Evolutionary conservation across 495 filamentous ascomycete genomes (phyloP).

Genomic region (Penicillium antarcticum): DNA sequence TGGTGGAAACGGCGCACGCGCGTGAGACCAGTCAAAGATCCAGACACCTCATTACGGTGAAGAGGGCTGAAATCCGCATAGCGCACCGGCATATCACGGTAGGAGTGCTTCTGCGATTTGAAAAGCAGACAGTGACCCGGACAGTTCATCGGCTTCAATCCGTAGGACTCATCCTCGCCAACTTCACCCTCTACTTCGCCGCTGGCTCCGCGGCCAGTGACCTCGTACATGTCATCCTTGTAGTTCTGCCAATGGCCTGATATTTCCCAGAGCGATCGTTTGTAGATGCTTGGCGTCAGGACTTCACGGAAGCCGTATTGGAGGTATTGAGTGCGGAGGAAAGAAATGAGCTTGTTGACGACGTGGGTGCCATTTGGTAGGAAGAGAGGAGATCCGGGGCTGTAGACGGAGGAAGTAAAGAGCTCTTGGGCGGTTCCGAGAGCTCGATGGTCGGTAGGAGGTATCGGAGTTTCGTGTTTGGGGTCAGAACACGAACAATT

Average conservation of each 20-base stretch:
- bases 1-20: conserved; percentile 92
- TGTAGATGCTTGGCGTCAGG: conserved; percentile 91
- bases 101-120: conserved; percentile 65
- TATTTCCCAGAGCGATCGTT: conserved; percentile 81
- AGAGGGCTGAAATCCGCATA: conserved; percentile 92
- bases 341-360: conserved; percentile 82
- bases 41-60: conserved; percentile 87
- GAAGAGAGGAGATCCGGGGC: conserved; percentile 85
- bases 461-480: conserved; percentile 19
- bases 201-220: conserved; percentile 59
- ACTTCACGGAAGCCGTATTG: conserved; percentile 90
- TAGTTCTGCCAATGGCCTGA: conserved; percentile 94
- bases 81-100: conserved; percentile 80
- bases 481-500: conserved; percentile 40
- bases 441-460: conserved; percentile 62
- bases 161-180: conserved; percentile 74
- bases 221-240: conserved; percentile 92
- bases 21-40: conserved; percentile 80
- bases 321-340: conserved; percentile 82
- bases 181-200: conserved; percentile 42
- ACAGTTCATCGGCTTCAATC: conserved; percentile 96
- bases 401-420: conserved; percentile 74
- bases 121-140: conserved; percentile 93
- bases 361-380: conserved; percentile 81
- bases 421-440: conserved; percentile 70